Base-by-base conservation (phyloP, 768 basidiomycete species). In the Vishniacozyma victoriae region DNA sequence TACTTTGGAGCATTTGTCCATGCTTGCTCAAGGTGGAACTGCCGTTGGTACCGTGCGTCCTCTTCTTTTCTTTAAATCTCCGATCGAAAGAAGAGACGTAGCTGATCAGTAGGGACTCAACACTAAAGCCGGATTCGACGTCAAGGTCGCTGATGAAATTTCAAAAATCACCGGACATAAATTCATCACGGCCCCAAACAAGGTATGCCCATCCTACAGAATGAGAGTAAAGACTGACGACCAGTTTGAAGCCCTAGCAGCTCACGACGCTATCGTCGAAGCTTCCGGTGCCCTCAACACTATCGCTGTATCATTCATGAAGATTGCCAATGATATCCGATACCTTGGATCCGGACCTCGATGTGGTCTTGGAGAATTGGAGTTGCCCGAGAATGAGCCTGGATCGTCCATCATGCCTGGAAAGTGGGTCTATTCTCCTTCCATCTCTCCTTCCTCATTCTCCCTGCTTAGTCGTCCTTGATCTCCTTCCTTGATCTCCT, bases 361-460 rank as follows among this genome's bases (percentile, higher is more conserved):
- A 36, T 99, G 95, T 65, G 95, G 95, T 47, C 79, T 99, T 38
- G 95, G 95, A 19, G 95, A 99, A 74, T 77, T 99, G 33, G 83
- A 80, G 61, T 75, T 97, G 42, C 95, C 95, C 11, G 95, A 97
- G 75, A 99, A 99, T 72, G 95, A 99, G 75, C 95, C 95, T 36
- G 95, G 95, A 39, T 92, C 89, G 66, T 93, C 89, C 50, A 97
- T 99, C 75, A 99, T 99, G 95, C 95, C 92, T 5, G 95, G 95
- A 52, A 97, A 99, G 76, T 66, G 54, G 52, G 64, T 53, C 4
- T 16, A 9, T 12, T 39, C 41, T 37, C 24, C 12, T 27, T 38
- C 9, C 29, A 9, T 33, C 9, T 33, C 29, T 9, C 29, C 29
- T 33, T 33, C 9, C 9, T 33, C n/a, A n/a, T 14, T 38, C 23